phyloP scores from a whole-genome alignment of 768 basidiomycete genomes.

The Hysterangium stoloniferum region DNA sequence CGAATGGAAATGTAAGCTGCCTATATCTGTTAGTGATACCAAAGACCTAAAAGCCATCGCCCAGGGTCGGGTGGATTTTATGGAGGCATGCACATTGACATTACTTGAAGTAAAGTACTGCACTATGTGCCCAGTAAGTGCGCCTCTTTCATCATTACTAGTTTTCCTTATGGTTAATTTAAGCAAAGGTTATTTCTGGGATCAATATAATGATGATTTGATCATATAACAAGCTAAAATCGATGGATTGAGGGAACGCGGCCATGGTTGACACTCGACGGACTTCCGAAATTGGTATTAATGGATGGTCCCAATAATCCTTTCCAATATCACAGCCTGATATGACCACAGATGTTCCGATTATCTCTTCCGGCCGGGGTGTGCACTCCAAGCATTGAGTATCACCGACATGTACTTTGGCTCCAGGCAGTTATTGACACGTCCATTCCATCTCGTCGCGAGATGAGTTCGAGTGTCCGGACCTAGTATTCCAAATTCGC shows the following conservation, averaged over 20 bases:
- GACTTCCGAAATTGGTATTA: background rate
- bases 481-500: background rate
- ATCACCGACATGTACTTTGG: background rate
- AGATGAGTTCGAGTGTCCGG: background rate
- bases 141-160: background rate
- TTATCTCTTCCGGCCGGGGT: conserved; percentile 7
- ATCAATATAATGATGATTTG: conserved; percentile 64
- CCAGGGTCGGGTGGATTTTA: conserved; percentile 83
- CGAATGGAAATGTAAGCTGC: conserved; percentile 70
- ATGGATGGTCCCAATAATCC: background rate
- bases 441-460: background rate
- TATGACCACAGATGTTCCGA: conserved; percentile 8
- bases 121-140: conserved; percentile 67
- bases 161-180: background rate
- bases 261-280: background rate
- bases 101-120: conserved; percentile 67
- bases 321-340: conserved; percentile 5
- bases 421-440: background rate
- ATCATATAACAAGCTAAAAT: conserved; percentile 54
- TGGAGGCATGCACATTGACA: conserved; percentile 73
- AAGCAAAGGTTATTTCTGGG: too few species aligned
- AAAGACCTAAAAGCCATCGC: conserved; percentile 58
- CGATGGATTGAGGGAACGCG: conserved; percentile 23
- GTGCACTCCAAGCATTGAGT: background rate
- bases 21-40: conserved; percentile 47